Percentiles rank a stretch among this genome's conserved stretches.
phyloP scores from a whole-genome alignment of 345 rosid species.

The Dipteronia dyeriana region DNA sequence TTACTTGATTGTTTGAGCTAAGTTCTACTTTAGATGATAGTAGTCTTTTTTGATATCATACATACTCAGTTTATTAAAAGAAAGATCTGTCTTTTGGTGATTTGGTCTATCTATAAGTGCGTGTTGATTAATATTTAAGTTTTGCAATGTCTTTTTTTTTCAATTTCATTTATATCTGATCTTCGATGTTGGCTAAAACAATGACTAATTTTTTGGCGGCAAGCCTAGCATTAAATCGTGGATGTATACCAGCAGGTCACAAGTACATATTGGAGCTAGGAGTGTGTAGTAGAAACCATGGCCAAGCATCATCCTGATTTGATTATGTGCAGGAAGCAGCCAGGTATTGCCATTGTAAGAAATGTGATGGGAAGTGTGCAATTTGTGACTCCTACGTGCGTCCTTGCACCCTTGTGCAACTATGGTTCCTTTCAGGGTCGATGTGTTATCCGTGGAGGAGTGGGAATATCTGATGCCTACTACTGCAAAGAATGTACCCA shows the following conservation, averaged over 20 bases:
- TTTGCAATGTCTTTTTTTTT: neutral
- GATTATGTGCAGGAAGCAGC: slow-evolving; percentile 54
- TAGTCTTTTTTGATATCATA: neutral
- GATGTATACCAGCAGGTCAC: slow-evolving; percentile 11
- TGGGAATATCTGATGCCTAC: slow-evolving; percentile 55
- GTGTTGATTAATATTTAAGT: too few species aligned
- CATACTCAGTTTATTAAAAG: neutral
- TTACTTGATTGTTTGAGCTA: neutral
- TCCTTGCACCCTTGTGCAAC: slow-evolving; percentile 51
- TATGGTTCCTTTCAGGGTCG: slow-evolving; percentile 54
- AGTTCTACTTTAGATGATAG: neutral
- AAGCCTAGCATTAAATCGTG: neutral
- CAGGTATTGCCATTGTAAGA: slow-evolving; percentile 50
- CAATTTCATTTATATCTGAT: too few species aligned
- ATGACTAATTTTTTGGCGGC: neutral
- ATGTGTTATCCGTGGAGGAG: slow-evolving; percentile 51
- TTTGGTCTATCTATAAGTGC: neutral
- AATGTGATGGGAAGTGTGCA: slow-evolving; percentile 49
- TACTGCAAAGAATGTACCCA: slow-evolving; percentile 54
- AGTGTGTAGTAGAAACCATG: slow-evolving; percentile 23
- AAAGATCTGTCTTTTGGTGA: neutral
- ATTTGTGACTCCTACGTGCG: slow-evolving; percentile 51
- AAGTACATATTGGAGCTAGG: slow-evolving; percentile 7
- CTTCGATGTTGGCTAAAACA: neutral
- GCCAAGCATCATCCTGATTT: slow-evolving; percentile 58